Evolutionary conservation across 306 rosid species (phyloP).

Genomic region (Lablab purpureus): DNA sequence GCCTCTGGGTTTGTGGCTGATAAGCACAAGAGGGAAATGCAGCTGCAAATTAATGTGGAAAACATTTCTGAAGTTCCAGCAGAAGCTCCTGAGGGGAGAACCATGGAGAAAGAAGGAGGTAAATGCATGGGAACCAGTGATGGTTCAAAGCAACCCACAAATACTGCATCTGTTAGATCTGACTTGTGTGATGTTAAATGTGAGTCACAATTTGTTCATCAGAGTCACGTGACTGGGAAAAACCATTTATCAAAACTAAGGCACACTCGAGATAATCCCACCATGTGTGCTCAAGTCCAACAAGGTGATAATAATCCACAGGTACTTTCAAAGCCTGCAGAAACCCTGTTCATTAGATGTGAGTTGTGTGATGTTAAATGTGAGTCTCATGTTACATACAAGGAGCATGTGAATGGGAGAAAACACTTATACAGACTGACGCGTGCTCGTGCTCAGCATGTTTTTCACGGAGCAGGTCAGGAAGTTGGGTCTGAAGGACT

Average conservation of each 20-base stretch:
- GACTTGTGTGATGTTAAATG: conserved; percentile 81
- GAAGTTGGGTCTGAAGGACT: no score
- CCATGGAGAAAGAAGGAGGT: conserved; percentile 53
- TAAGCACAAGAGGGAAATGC: conserved; percentile 53
- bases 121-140: conserved; percentile 58
- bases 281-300: no score
- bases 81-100: conserved; percentile 49
- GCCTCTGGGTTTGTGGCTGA: conserved; percentile 51
- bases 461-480: no score
- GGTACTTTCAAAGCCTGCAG: conserved; percentile 46
- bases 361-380: conserved; percentile 83
- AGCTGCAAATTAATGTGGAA: conserved; percentile 49
- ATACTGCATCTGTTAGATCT: conserved; percentile 52
- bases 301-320: no score
- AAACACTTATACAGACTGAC: conserved; percentile 48
- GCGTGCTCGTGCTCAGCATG: no score
- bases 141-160: conserved; percentile 63
- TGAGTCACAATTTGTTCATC: conserved; percentile 64
- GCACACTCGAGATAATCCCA: no score
- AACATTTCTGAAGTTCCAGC: conserved; percentile 55
- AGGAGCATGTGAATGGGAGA: conserved; percentile 75
- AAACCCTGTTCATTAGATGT: conserved; percentile 55
- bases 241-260: conserved; percentile 50
- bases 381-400: conserved; percentile 64
- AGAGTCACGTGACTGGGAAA: conserved; percentile 74